Base-by-base conservation (phyloP, 2,329 filamentous ascomycete species). In the Chaetomiaceae sp. region DNA sequence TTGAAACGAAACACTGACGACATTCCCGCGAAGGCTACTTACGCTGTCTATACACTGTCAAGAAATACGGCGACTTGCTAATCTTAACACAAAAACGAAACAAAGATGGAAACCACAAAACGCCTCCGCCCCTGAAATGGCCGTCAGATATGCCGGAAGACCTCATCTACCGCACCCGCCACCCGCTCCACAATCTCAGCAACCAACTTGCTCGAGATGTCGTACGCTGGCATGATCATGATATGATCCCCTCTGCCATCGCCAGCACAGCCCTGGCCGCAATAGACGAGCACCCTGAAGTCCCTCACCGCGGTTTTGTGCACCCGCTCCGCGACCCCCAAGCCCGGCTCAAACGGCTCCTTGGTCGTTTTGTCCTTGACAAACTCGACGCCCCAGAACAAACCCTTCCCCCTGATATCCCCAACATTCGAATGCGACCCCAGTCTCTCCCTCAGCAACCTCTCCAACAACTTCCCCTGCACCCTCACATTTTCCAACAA, bases 221-320 rank as follows among this genome's bases (percentile, higher is more conserved):
- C 79, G 62, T 78, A 84, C 4, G 79, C 69, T 15, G 82, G 82
- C 42, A 78, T 73, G 17, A 85, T 56, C 29, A 84, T 68, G 36
- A 84, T 65, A 61, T 83, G 78, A 56, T 85, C 81, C 3, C 81
- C 81, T 6, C 58, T 61, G 9, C 79, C 79, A 57, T 81, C 60
- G 3, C 53, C 75, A 4, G 68, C 74, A 5, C 73, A 75, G 6
- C 81, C 81, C 6, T 68, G 68, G 6, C 77, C 76, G 11, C 73
- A 72, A 56, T 84, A 85, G n/a, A 84, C 58, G 3, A 73, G 73
- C 51, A 85, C 75, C 45, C 68, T 70, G 56, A 75, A 71, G 9
- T 59, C 56, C 17, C 58, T 59, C 39, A 65, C 54, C 7, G 60
- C 63, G 10, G n/a, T 30, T 43, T 36, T 50, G 7, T 54, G 52